Conservation (phyloP, 2,329 filamentous ascomycete genomes). For the Metarhizium album region DNA sequence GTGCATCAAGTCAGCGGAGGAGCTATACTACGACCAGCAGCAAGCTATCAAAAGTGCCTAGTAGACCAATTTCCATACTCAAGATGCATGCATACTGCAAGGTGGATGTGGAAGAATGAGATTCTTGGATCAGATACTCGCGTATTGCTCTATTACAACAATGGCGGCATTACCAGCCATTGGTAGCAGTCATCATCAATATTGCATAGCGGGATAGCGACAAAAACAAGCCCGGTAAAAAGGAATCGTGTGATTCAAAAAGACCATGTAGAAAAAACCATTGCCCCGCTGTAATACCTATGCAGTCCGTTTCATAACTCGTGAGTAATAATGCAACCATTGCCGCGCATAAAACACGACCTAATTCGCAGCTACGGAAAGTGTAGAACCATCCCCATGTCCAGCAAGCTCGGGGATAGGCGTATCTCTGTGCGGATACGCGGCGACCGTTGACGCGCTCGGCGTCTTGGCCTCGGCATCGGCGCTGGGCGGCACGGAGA, state of each 20-base stretch:
- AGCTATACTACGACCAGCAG: conserved; percentile 37
- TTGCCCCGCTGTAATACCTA: not conserved
- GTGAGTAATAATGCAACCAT: conserved; percentile 1
- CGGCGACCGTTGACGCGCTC: conserved; percentile 15
- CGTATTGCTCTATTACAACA: too few relatives aligned
- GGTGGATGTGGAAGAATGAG: not conserved
- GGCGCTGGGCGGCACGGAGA: conserved; percentile 13
- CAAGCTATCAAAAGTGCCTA: conserved; percentile 9
- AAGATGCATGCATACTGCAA: too few relatives aligned
- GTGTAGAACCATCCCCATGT: conserved; percentile 2
- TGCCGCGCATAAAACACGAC: not conserved
- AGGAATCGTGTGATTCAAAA: not conserved
- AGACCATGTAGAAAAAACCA: not conserved
- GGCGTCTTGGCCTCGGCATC: conserved; percentile 31
- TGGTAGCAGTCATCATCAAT: too few relatives aligned
- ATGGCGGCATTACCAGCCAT: too few relatives aligned
- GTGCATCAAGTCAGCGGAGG: conserved; percentile 77
- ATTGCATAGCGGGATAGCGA: too few relatives aligned
- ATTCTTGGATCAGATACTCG: not conserved
- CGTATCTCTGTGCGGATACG: conserved; percentile 11
- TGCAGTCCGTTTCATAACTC: not conserved
- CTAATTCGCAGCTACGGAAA: not conserved
- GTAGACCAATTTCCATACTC: not conserved
- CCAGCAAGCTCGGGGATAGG: conserved; percentile 15
- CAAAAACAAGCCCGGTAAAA: not conserved